These are phyloP conservation scores for Periconia sp. DNA, from an alignment of 2,329 filamentous ascomycete genomes.

Conservation along the genomic window DNA sequence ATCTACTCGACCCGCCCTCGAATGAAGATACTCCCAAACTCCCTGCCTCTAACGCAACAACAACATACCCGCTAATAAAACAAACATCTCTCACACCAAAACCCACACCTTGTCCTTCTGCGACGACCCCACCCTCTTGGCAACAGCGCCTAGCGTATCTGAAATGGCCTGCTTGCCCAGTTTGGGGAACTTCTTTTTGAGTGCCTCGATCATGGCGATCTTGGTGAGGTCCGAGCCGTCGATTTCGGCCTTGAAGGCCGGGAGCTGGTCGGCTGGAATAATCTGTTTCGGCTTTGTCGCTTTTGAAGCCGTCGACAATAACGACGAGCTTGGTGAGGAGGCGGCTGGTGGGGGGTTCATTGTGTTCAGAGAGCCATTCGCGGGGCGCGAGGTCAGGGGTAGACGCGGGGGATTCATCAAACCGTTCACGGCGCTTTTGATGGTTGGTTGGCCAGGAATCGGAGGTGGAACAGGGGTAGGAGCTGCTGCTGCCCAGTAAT, in stretches of 20 bases:
- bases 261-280: conserved; percentile 62
- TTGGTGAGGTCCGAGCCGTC: conserved; percentile 73
- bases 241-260: conserved; percentile 71
- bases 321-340: neutral
- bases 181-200: conserved; percentile 75
- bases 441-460: conserved; percentile 8
- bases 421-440: conserved; percentile 20
- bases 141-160: conserved; percentile 67
- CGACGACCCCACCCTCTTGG: conserved; percentile 63
- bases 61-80: too few relatives aligned
- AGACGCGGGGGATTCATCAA: conserved; percentile 45
- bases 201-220: conserved; percentile 69
- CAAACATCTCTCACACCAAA: neutral
- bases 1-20: too few relatives aligned
- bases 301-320: conserved; percentile 13
- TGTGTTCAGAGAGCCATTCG: conserved; percentile 38
- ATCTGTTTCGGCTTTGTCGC: conserved; percentile 46
- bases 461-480: conserved; percentile 24
- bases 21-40: too few relatives aligned
- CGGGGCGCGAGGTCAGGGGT: conserved; percentile 45
- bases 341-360: conserved; percentile 30
- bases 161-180: conserved; percentile 71
- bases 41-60: too few relatives aligned
- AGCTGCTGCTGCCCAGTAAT: conserved; percentile 67
- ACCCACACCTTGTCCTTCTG: conserved; percentile 66